Base-by-base conservation (phyloP, 1,284 basidiomycete genomes). In the Leccinum pachyderme region DNA sequence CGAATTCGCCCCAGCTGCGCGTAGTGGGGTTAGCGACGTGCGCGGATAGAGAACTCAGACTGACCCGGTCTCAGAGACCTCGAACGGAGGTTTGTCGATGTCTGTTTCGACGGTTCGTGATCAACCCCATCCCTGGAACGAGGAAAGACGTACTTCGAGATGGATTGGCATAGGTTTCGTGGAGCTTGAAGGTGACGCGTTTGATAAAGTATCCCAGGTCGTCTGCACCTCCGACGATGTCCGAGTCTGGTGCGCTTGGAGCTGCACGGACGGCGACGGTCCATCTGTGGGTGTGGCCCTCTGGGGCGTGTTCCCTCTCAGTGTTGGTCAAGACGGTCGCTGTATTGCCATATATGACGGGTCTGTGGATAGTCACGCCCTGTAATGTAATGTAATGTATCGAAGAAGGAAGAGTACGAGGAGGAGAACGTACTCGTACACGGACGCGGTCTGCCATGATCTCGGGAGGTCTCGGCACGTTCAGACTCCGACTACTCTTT, bases 311-410 rank as follows among this genome's bases (percentile, higher is more conserved):
- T 52, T 86, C 83, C 51, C 84, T 83, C 67, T 98, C 95, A 61
- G 87, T 83, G 7, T 83, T 78, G 0, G 85, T 88, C 59, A 99
- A 72, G 29, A 95, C 84, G 1, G 84, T 82, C 11, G 96, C 92
- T n/a, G 90, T 92, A 68, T 97, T 98, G 53, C 97, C 97, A 73
- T 98, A 98, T 59, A 98, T 91, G 61, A 99, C 86, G 1, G 95
- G 92, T 45, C 97, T 82, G 70, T 88, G 87, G 55, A 99, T 92
- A 62, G 85, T 89, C 32, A 98, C 75, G 48, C 94, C 95, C 94
- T 97, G 35, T 11, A 15, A 29, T 8, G 15, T 0, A 28, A 28
- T 28, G 15, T 28, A 27, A 8, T 4, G 31, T 8, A 1, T 28
- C 7, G 11, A 29, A 29, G 4, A 35, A 15, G 4, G 6, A 43